phyloP scores from a whole-genome alignment of 2,329 filamentous ascomycete genomes.

The Neobulgaria alba region DNA sequence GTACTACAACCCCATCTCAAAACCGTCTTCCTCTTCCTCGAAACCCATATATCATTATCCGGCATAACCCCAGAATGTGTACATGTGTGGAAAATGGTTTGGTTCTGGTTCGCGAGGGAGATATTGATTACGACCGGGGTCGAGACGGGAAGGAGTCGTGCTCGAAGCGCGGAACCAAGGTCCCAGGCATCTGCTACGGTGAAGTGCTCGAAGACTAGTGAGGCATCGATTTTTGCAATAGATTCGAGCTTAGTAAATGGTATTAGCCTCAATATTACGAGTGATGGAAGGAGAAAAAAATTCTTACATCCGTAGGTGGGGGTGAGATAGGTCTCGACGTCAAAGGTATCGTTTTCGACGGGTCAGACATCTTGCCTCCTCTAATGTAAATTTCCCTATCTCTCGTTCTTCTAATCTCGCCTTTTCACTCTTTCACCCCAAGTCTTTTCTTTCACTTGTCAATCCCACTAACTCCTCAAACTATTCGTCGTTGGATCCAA shows the following conservation, averaged over 20 bases:
- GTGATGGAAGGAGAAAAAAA: not conserved
- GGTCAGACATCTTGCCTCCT: not conserved
- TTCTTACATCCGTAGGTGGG: conserved; percentile 18
- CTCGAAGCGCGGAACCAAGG: conserved; percentile 55
- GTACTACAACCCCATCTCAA: conserved; percentile 61
- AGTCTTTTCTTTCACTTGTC: no score
- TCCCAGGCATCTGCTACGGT: conserved; percentile 56
- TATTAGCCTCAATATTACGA: conserved; percentile 1
- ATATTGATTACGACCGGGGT: conserved; percentile 56
- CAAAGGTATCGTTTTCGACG: not conserved
- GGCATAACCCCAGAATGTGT: conserved; percentile 55
- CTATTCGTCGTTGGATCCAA: no score
- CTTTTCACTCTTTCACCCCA: no score
- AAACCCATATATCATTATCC: conserved; percentile 65
- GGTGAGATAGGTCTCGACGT: conserved; percentile 10
- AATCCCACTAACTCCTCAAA: no score
- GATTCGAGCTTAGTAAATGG: conserved; percentile 22
- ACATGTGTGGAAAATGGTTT: conserved; percentile 61
- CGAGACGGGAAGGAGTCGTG: conserved; percentile 44
- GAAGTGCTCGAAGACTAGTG: conserved; percentile 37
- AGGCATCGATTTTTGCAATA: conserved; percentile 25
- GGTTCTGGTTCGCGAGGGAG: conserved; percentile 47
- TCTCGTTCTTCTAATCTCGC: no score
- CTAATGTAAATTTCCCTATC: no score
- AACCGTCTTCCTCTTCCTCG: conserved; percentile 63